Base-by-base conservation (phyloP, 2,329 filamentous ascomycete genomes). In the Penicillium sp. region DNA sequence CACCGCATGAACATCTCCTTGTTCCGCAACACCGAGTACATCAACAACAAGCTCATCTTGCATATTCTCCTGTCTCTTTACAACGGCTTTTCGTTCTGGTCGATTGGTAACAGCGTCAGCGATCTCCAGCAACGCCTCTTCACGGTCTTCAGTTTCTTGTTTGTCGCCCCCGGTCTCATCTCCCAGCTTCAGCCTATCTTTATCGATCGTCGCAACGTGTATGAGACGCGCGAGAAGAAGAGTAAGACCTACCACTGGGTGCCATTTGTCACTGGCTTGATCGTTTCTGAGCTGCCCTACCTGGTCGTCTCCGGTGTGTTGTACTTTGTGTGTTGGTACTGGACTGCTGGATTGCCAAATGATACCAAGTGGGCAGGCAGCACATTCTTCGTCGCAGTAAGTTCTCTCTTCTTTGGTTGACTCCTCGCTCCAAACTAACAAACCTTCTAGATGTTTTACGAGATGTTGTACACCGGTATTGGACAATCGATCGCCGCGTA, bases 401-500 rank as follows among this genome's bases (percentile, higher is more conserved):
- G 29, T 32, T 32, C 13, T 32, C 36, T 41, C 36, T 34, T 48
- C 36, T 41, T 48, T 48, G 27, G 26, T 33, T 41, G 34, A 48
- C 36, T 34, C 46, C 26, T 48, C 46, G 46, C 36, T 41, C 36
- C 27, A 41, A 46, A 41, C 36, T 48, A 41, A 48, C 12, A 37
- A 34, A 48, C 46, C 15, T 17, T 48, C 46, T 34, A 48, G 46
- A 48, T 46, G 23, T 36, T 18, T 49, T 52, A 52, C 32, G 49
- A 52, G 44, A 47, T 52, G 36, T 44, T 52, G 1, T 52, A 52
- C 44, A 52, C 49, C 15, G 49, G 49, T 32, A 52, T 52, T 27
- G 49, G 49, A 37, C 49, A 52, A 21, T 52, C 47, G 36, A 32
- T 52, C 21, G 49, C 49, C 8, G 49, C 49, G 7, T 52, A 52